A percentile compares a stretch with the other conserved stretches of the same genome.
phyloP scores from a whole-genome alignment of 2,329 filamentous ascomycete genomes.

The Fusarium poae region DNA sequence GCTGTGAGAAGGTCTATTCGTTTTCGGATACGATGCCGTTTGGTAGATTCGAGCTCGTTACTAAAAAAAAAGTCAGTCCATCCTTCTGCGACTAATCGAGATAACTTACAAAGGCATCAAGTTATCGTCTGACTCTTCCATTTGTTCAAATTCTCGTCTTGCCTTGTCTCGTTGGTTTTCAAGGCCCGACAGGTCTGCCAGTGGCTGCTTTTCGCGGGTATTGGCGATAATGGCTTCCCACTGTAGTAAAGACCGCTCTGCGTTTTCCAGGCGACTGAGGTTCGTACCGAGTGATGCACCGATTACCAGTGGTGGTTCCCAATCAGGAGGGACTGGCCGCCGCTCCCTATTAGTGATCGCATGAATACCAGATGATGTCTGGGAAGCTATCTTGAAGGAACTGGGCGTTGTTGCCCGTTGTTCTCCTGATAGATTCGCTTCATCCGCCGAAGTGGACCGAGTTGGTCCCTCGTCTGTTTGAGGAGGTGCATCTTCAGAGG shows the following conservation, averaged over 20 bases:
- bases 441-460: neutral
- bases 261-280: conserved; percentile 42
- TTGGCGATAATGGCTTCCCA: conserved; percentile 47
- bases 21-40: conserved; percentile 33
- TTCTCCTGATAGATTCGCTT: neutral
- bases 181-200: conserved; percentile 42
- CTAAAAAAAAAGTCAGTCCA: conserved; percentile 28
- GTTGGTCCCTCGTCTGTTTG: neutral
- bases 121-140: conserved; percentile 46
- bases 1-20: conserved; percentile 25
- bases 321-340: conserved; percentile 28
- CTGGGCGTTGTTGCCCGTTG: neutral
- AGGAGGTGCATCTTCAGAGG: neutral
- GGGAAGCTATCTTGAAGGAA: neutral
- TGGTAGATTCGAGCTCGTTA: conserved; percentile 44
- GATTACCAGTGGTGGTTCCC: conserved; percentile 45
- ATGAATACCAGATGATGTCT: neutral
- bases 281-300: conserved; percentile 44
- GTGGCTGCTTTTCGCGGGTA: conserved; percentile 34
- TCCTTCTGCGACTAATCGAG: too few species aligned
- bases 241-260: conserved; percentile 42
- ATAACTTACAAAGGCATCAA: conserved; percentile 35
- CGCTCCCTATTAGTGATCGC: neutral
- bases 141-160: conserved; percentile 21
- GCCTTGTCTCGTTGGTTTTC: conserved; percentile 32